Conservation (phyloP, 177 flowering plant species). For the Vitis hybrid region DNA sequence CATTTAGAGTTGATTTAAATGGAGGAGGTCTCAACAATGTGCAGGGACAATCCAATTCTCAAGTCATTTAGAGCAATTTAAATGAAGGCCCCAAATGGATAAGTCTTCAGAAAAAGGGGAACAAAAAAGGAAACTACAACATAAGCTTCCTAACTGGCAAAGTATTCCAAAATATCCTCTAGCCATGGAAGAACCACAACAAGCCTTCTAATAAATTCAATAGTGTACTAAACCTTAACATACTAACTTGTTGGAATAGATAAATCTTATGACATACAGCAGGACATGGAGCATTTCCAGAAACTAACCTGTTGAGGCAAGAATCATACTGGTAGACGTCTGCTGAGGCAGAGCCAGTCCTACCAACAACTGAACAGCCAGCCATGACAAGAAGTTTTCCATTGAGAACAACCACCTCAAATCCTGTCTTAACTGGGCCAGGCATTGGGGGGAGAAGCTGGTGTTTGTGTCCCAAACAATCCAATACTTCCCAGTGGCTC, state of each 20-base stretch:
- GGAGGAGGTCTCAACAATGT: neutral
- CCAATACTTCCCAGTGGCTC: conserved; percentile 89
- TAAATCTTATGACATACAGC: neutral
- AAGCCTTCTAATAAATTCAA: neutral
- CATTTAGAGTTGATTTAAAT: too few species aligned
- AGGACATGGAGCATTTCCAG: neutral
- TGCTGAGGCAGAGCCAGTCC: conserved; percentile 48
- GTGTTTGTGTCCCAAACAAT: conserved; percentile 48
- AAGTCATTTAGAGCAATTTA: neutral
- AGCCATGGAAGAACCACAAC: neutral
- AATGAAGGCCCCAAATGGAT: neutral
- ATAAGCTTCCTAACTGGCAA: neutral
- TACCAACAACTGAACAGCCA: conserved; percentile 54
- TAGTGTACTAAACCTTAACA: neutral
- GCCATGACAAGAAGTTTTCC: conserved; percentile 89
- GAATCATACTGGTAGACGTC: conserved; percentile 88
- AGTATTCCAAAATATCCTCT: neutral
- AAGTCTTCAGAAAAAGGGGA: neutral
- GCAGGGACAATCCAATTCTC: neutral
- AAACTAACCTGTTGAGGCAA: conserved; percentile 80
- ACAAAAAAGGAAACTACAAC: neutral
- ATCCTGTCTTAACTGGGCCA: conserved; percentile 66
- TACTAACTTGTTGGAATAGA: neutral
- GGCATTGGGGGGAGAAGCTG: conserved; percentile 75
- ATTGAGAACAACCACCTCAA: conserved; percentile 70